Evolutionary conservation across 352 stramenopile species (phyloP), one percentile per base, ranked within the genome.

Genomic region (Globisporangium sylvaticum): DNA sequence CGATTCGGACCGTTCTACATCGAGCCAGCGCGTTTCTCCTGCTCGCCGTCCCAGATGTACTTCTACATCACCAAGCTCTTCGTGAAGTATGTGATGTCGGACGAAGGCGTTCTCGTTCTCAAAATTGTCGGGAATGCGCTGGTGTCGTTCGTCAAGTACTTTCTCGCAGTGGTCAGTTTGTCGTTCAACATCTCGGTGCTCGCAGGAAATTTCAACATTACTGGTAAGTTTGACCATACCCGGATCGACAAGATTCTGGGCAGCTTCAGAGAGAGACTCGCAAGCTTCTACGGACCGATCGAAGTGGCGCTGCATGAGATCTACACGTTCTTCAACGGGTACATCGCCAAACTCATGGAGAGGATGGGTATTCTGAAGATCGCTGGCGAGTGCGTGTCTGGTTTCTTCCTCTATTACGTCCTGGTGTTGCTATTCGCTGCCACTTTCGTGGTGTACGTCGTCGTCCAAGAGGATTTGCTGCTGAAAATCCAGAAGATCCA

Each of bases 111-210:
- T 46, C 61, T 83, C 0, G 15, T 25, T 15, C n/a, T 76, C 24
- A 84, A 83, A 44, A 31, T 70, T 4, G 7, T 72, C 1, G 63
- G 61, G 0, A 70, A 84, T 53, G 62, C 61, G 2, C 14, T 72
- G 1, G 63, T 88, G 15, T 56, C 70, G 2, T 14, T 74, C 5
- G 2, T 77, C 58, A 88, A 88, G 63, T 87, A 87, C 66, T 78
- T 87, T 44, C 58, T 88, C 15, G 66, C 67, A 0, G 68, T 88
- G 18, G 64, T 88, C 48, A 85, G 74, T 77, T 76, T 88, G 48
- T 87, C 78, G 4, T 88, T 88, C 78, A 88, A 88, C 72, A 75
- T 88, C 27, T 77, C 71, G 1, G 76, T 88, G 44, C 62, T 88
- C 7, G 69, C 72, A 1, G 71, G 63, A 0, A 77, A 77, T 37